phyloP scores from a whole-genome alignment of 495 filamentous ascomycete species.

The Oleoguttula mirabilis region DNA sequence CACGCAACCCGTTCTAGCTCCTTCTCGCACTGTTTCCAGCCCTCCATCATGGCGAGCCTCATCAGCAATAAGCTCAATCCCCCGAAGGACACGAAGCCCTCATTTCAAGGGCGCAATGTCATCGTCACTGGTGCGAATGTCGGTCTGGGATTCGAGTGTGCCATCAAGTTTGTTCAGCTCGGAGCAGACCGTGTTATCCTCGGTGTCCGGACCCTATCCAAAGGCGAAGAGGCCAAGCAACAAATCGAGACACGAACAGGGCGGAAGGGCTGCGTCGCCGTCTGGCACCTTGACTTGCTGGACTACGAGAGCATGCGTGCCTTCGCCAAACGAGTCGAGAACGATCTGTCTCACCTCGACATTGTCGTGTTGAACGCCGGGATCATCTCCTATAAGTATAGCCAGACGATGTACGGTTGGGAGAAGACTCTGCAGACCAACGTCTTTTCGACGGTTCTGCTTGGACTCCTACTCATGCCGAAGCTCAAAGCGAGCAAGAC shows the following conservation, averaged over 20 bases:
- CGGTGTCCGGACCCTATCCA: slow-evolving; percentile 11
- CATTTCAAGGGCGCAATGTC: slow-evolving; percentile 12
- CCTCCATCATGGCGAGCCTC: background rate
- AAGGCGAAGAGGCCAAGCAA: slow-evolving; percentile 15
- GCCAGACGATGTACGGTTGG: slow-evolving; percentile 31
- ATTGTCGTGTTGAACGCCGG: slow-evolving; percentile 21
- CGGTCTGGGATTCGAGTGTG: slow-evolving; percentile 15
- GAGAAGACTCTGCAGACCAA: slow-evolving; percentile 50
- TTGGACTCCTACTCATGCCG: slow-evolving; percentile 47
- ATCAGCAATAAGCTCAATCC: background rate
- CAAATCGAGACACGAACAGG: slow-evolving; percentile 2
- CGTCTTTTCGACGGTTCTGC: slow-evolving; percentile 42
- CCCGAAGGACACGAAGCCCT: slow-evolving; percentile 9
- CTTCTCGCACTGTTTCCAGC: no score
- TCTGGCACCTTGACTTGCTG: slow-evolving; percentile 25
- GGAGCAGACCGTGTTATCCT: slow-evolving; percentile 11
- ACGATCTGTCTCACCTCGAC: slow-evolving; percentile 18
- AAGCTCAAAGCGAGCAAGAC: slow-evolving; percentile 21
- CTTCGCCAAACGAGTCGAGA: slow-evolving; percentile 17
- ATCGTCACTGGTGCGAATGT: slow-evolving; percentile 17
- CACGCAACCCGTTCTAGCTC: no score
- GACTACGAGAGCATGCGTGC: slow-evolving; percentile 18
- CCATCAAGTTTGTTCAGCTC: slow-evolving; percentile 12
- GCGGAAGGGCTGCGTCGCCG: slow-evolving; percentile 5
- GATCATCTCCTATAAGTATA: slow-evolving; percentile 1